Evolutionary conservation across 2,329 filamentous ascomycete species (phyloP), one percentile per base, ranked within the genome.

Genomic region (Botrytis elliptica): DNA sequence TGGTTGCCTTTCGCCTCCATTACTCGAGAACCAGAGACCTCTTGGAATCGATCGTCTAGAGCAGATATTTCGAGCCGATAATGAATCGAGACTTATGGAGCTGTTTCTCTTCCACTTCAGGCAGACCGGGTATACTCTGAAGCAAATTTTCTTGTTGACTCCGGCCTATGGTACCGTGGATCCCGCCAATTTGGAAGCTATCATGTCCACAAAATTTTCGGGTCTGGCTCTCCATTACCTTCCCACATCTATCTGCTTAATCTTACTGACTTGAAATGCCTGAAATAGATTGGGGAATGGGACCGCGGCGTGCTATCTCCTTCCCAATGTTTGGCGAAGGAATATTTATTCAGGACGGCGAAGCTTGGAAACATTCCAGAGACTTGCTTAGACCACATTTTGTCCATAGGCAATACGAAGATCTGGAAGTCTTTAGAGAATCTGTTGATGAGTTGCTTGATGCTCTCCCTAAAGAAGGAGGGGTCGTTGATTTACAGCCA

Each of bases 401-500:
- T 33, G 40, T 52, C n/a, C 60, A 44, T 14, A 36, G 60, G 14
- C 74, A 76, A 36, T 76, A 76, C 40, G 70, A 73, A 72, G 74
- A 77, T 42, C 71, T 76, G 16, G 52, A 75, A 42, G 60, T 73
- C 10, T 75, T 78, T 12, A 57, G 36, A 25, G 72, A 74, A 20
- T 73, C 75, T 64, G 73, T 75, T 14, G 77, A 81, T 52, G 36
- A 40, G 10, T 22, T 69, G 12, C 66, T 69, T 25, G 36, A 46
- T 14, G 73, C 25, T n/a, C 46, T 69, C 8, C 29, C 49, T 18
- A 40, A 10, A 4, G 49, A 36, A 36, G 33, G 33, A 60, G 62
- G 77, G 16, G 59, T 81, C n/a, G 57, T 70, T 16, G 81, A 84
- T 74, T 72, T 85, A 0, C 79, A 84, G 71, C 81, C 82, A 0